These are phyloP conservation scores for Phlebopus sp. DNA, from an alignment of 1,284 basidiomycete species.

Conservation along the genomic window DNA sequence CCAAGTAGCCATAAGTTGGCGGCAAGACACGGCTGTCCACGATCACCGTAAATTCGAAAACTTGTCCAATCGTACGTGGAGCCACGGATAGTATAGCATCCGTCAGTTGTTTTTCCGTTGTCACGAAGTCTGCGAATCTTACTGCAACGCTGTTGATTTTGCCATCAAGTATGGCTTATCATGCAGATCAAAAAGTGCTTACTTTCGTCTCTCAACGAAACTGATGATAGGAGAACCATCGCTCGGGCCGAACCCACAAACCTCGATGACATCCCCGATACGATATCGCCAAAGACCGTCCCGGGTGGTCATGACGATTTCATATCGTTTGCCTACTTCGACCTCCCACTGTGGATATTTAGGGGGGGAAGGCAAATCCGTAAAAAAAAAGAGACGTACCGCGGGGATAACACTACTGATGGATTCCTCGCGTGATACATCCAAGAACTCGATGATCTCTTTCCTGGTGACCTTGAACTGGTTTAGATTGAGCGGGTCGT, in stretches of 20 bases:
- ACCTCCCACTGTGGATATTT: constrained; percentile 4
- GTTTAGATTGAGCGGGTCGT: background rate
- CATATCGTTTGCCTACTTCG: constrained; percentile 1
- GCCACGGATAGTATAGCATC: constrained; percentile 2
- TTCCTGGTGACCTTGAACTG: background rate
- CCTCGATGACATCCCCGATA: constrained; percentile 6
- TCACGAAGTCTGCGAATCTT: background rate
- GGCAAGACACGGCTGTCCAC: constrained; percentile 1
- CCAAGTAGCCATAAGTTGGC: constrained; percentile 1
- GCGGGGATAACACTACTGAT: too few relatives aligned
- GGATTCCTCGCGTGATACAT: background rate
- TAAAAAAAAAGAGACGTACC: too few relatives aligned
- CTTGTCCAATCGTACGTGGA: background rate
- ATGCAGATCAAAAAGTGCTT: background rate
- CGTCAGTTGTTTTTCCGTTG: background rate
- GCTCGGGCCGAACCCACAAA: constrained; percentile 5
- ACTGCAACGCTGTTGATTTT: too few relatives aligned
- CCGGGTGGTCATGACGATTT: constrained; percentile 5
- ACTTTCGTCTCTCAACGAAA: constrained; percentile 3
- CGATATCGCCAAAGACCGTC: constrained; percentile 10
- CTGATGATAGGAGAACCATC: constrained; percentile 4
- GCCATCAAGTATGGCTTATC: background rate
- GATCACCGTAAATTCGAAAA: constrained; percentile 5
- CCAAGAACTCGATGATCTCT: background rate
- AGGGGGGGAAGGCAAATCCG: too few relatives aligned